phyloP scores from a whole-genome alignment of 495 filamentous ascomycete genomes.

The Podospora australis region DNA sequence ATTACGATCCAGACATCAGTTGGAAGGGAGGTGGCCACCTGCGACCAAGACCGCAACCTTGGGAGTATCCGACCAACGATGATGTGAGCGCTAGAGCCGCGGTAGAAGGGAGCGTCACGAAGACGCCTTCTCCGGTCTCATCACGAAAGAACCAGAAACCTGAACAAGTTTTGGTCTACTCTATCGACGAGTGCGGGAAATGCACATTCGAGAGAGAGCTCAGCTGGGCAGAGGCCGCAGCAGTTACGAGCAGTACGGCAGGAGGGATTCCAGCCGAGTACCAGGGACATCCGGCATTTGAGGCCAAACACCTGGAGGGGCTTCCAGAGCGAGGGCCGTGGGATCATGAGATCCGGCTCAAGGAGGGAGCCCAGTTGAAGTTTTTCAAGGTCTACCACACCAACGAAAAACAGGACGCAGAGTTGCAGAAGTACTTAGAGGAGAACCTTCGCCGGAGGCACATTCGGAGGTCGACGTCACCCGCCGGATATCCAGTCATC shows the following conservation, averaged over 20 bases:
- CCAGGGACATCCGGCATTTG: not conserved
- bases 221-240: not conserved
- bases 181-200: not conserved
- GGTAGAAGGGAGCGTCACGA: not conserved
- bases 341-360: constrained; percentile 1
- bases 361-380: constrained; percentile 2
- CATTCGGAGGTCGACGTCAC: constrained; percentile 4
- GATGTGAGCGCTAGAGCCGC: not conserved
- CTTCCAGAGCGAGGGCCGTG: constrained; percentile 1
- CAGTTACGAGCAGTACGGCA: not conserved
- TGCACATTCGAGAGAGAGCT: not conserved
- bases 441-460: constrained; percentile 9
- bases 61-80: not conserved
- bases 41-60: not conserved
- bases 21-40: not conserved
- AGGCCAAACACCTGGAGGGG: constrained; percentile 1
- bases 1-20: too few relatives aligned
- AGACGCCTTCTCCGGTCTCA: not conserved
- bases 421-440: too few relatives aligned
- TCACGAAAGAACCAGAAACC: not conserved
- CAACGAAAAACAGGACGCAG: too few relatives aligned
- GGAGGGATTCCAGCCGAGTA: not conserved
- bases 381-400: not conserved
- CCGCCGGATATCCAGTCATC: constrained; percentile 26
- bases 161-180: not conserved